phyloP scores from a whole-genome alignment of 1,284 basidiomycete genomes.

The Ustilago bromivora region DNA sequence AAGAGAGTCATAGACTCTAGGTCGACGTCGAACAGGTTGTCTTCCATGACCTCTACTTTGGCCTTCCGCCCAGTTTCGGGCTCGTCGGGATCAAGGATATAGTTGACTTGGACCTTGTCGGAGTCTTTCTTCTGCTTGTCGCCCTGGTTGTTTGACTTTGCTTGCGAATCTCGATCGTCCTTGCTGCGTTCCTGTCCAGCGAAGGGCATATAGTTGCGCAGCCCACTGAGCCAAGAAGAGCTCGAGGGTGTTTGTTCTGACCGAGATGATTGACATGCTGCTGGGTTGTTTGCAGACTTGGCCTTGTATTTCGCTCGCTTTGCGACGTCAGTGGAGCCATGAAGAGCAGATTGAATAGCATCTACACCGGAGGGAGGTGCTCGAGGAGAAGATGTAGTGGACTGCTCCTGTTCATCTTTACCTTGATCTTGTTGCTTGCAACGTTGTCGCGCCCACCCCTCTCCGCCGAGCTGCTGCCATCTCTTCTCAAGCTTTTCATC shows the following conservation, averaged over 20 bases:
- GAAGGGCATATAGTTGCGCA: conserved; percentile 23
- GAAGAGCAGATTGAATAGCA: conserved; percentile 34
- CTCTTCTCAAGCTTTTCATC: conserved; percentile 55
- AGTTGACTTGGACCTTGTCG: conserved; percentile 50
- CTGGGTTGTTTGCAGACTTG: not conserved
- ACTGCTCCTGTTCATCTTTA: conserved; percentile 9
- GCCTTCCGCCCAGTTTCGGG: conserved; percentile 41
- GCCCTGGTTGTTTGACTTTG: not conserved
- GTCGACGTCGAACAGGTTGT: conserved; percentile 67
- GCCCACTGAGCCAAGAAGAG: conserved; percentile 12
- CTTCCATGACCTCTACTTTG: conserved; percentile 66
- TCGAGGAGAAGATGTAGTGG: conserved; percentile 3
- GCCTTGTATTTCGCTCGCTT: conserved; percentile 1
- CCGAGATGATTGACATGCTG: not conserved
- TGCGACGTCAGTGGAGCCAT: conserved; percentile 16
- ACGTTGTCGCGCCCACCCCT: conserved; percentile 11
- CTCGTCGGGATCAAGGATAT: conserved; percentile 62
- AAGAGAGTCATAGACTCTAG: conserved; percentile 64
- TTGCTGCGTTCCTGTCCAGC: not conserved
- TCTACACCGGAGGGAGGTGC: conserved; percentile 54
- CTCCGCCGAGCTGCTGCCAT: conserved; percentile 51
- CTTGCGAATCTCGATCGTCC: not conserved
- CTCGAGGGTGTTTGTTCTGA: not conserved
- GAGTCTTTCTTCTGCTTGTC: conserved; percentile 13
- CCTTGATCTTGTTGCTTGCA: not conserved